These are phyloP conservation scores for Fraxinus pennsylvanica DNA, from an alignment of 257 asterid genomes.

Conservation along the genomic window DNA sequence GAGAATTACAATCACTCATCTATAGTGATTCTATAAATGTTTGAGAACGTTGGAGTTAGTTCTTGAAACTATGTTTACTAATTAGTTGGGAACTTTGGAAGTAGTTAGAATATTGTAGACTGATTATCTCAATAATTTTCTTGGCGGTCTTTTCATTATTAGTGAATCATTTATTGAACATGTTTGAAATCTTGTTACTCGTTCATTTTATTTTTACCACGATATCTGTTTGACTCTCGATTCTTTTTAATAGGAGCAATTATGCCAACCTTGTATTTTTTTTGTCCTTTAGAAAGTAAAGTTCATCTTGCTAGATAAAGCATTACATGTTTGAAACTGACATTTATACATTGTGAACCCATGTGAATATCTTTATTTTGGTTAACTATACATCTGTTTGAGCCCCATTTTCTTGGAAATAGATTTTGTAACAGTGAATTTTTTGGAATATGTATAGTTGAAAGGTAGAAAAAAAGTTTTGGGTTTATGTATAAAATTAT, in stretches of 20 bases:
- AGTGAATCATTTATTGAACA: not conserved
- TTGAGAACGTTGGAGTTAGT: not conserved
- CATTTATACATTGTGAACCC: slow-evolving; percentile 1
- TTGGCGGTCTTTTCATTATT: not conserved
- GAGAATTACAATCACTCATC: not conserved
- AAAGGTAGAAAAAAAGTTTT: too few species aligned
- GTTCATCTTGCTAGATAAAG: slow-evolving; percentile 3
- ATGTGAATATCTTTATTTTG: slow-evolving; percentile 16
- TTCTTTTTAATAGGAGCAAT: not conserved
- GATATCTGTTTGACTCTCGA: not conserved
- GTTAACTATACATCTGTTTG: not conserved
- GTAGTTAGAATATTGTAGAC: slow-evolving; percentile 4
- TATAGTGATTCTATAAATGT: not conserved
- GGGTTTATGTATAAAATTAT: too few species aligned
- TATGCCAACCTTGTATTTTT: not conserved
- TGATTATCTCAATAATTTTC: slow-evolving; percentile 10
- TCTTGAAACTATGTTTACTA: not conserved
- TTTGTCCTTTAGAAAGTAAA: not conserved
- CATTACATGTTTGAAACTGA: not conserved
- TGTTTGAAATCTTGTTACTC: slow-evolving; percentile 1
- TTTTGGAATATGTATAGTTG: too few species aligned
- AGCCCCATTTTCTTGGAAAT: too few species aligned
- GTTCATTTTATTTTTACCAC: slow-evolving; percentile 1
- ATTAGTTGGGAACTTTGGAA: slow-evolving; percentile 14
- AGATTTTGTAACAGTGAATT: too few species aligned